phyloP scores from a whole-genome alignment of 2,329 filamentous ascomycete genomes.

The Aspergillus ochraceus region DNA sequence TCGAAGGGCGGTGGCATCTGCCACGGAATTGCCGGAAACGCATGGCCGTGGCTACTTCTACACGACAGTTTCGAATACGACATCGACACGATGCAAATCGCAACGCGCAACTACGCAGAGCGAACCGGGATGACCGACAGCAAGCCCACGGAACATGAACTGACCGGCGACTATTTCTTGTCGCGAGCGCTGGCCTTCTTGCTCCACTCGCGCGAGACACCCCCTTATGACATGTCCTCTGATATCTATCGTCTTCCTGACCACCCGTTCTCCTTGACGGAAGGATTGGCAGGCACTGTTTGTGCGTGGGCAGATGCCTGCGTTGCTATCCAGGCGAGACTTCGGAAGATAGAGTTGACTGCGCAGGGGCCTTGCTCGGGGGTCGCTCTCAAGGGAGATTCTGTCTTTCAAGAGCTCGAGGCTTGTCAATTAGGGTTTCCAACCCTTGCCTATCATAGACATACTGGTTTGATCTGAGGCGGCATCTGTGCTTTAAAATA shows the following conservation, averaged over 20 bases:
- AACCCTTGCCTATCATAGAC: constrained; percentile 29
- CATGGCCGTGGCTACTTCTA: constrained; percentile 39
- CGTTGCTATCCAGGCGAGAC: constrained; percentile 31
- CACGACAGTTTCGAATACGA: constrained; percentile 40
- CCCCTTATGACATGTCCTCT: constrained; percentile 30
- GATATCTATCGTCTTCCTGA: constrained; percentile 43
- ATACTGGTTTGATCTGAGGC: constrained; percentile 19
- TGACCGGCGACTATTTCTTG: constrained; percentile 39
- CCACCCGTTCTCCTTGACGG: constrained; percentile 40
- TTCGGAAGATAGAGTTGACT: constrained; percentile 35
- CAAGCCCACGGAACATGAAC: constrained; percentile 10
- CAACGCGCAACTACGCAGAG: constrained; percentile 24
- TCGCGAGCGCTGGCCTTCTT: constrained; percentile 39
- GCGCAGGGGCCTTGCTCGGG: constrained; percentile 6
- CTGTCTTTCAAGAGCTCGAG: constrained; percentile 21
- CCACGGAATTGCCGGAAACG: constrained; percentile 44
- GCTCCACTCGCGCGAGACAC: constrained; percentile 38
- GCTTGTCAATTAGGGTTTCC: constrained; percentile 30
- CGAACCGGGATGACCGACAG: constrained; percentile 7
- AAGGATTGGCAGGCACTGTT: constrained; percentile 41
- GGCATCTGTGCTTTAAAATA: background rate
- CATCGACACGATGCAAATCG: constrained; percentile 17
- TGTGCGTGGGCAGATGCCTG: constrained; percentile 46
- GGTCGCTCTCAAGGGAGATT: constrained; percentile 18
- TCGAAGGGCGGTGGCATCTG: constrained; percentile 44